Conservation (phyloP, 2,329 filamentous ascomycete species). For the Coniosporium tulheliwenetii region DNA sequence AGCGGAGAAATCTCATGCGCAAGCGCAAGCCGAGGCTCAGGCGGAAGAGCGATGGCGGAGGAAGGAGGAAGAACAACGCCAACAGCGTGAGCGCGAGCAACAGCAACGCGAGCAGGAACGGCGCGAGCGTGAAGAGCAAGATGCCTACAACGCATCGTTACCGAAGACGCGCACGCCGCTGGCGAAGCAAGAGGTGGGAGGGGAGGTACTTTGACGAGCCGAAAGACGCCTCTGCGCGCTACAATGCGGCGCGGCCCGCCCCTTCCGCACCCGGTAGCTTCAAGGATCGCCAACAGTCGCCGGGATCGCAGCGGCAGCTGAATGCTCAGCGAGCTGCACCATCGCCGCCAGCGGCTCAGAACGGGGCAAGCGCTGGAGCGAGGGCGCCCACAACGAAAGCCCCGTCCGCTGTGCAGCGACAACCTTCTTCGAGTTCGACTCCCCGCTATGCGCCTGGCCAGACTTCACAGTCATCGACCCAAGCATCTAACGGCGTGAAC, state of each 20-base stretch:
- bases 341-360: slow-evolving; percentile 40
- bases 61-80: slow-evolving; percentile 23
- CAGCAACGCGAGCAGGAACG: slow-evolving; percentile 26
- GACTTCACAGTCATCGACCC: slow-evolving; percentile 1
- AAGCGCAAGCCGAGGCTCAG: slow-evolving; percentile 12
- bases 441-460: background rate
- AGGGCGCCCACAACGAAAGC: background rate
- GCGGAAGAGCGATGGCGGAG: slow-evolving; percentile 22
- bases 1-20: background rate
- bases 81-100: slow-evolving; percentile 23
- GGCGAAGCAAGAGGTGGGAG: slow-evolving; percentile 81
- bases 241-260: slow-evolving; percentile 72
- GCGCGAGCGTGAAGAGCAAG: slow-evolving; percentile 51
- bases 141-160: slow-evolving; percentile 78
- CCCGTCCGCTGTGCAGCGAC: background rate
- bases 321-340: slow-evolving; percentile 71
- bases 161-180: slow-evolving; percentile 67
- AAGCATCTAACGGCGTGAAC: slow-evolving; percentile 27
- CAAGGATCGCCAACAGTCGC: slow-evolving; percentile 32
- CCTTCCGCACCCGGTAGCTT: slow-evolving; percentile 55
- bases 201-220: slow-evolving; percentile 44
- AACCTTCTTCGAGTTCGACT: background rate
- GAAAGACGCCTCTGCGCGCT: slow-evolving; percentile 38
- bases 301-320: slow-evolving; percentile 32
- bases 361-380: background rate